Evolutionary conservation across 345 rosid species (phyloP), one percentile per base, ranked within the genome.

Genomic region (Hibiscus mutabilis): DNA sequence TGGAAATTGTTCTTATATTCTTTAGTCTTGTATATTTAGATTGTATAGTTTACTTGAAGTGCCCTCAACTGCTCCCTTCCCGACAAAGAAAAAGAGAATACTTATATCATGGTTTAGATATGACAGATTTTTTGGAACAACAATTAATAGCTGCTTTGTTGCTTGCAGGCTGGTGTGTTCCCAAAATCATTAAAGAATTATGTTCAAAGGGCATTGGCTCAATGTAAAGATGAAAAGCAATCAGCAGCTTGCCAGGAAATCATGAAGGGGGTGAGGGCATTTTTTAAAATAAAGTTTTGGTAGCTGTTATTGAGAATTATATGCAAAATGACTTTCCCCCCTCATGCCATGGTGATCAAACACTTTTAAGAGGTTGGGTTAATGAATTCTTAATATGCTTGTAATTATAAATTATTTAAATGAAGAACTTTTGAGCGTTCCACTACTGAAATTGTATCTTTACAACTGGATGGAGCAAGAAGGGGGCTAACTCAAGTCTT

Each of bases 201-300:
- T 79, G 98, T 91, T 49, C 98, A 92, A 82, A 96, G 96, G 78
- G 98, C 88, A 76, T 76, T 96, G 74, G 81, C 86, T 74, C 91
- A 88, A 49, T 91, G 97, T 83, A 86, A 87, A 76, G 88, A 82
- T 85, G 98, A 96, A 46, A 78, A 82, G 70, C 88, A 89, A 80
- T 82, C 75, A 59, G 82, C 74, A 76, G 93, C 90, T 80, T 91
- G 88, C 72, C 89, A 86, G 79, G 89, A 69, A 49, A 79, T 88
- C 75, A 75, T 96, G 88, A 89, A 78, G 83, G 87, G 89, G 91
- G 98, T 91, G 74, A 29, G 71, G 22, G 0, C 16, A 7, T 66
- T 47, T 5, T 58, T 44, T 14, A 0, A 27, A 60, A 27, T 16
- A 16, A 25, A 49, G 2, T 1, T 27, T 49, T 6, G 58, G 16